Conservation (phyloP, 371 early-diverging fungal species). For the Syncephalis plumigaleata region DNA sequence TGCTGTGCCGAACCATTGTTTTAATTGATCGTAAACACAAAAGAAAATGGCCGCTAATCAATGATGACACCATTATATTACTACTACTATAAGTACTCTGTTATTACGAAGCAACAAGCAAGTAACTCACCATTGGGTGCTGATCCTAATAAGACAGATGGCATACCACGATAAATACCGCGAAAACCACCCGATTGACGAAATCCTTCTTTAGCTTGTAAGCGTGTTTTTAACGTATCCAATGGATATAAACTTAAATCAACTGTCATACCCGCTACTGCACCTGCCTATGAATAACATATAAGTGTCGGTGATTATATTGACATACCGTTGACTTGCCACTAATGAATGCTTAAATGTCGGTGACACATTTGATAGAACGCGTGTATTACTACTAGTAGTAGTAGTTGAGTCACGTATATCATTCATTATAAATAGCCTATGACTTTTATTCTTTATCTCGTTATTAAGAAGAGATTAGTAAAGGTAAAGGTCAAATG, state of each 20-base stretch:
- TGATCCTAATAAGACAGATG: conserved; percentile 83
- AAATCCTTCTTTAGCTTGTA: conserved; percentile 82
- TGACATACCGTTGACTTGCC: too few species aligned
- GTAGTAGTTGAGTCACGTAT: too few species aligned
- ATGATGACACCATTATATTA: too few species aligned
- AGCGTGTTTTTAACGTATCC: conserved; percentile 85
- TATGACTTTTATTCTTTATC: too few species aligned
- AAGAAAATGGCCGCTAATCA: conserved; percentile 76
- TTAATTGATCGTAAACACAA: conserved; percentile 73
- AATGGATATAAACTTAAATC: conserved; percentile 81
- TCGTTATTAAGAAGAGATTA: too few species aligned
- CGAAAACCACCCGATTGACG: conserved; percentile 77
- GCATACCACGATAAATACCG: conserved; percentile 79
- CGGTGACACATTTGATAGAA: too few species aligned
- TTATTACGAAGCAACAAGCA: not conserved
- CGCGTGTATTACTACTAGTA: too few species aligned
- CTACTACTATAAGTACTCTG: not conserved
- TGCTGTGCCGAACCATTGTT: conserved; percentile 22
- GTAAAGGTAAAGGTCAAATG: too few species aligned
- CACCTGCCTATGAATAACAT: conserved; percentile 37
- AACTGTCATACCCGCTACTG: conserved; percentile 64
- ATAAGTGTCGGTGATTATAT: not conserved
- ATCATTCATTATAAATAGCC: too few species aligned
- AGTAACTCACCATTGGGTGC: conserved; percentile 62
- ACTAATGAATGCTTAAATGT: too few species aligned